These are phyloP conservation scores for Venturia asperata DNA, from an alignment of 2,329 filamentous ascomycete genomes.

Conservation along the genomic window DNA sequence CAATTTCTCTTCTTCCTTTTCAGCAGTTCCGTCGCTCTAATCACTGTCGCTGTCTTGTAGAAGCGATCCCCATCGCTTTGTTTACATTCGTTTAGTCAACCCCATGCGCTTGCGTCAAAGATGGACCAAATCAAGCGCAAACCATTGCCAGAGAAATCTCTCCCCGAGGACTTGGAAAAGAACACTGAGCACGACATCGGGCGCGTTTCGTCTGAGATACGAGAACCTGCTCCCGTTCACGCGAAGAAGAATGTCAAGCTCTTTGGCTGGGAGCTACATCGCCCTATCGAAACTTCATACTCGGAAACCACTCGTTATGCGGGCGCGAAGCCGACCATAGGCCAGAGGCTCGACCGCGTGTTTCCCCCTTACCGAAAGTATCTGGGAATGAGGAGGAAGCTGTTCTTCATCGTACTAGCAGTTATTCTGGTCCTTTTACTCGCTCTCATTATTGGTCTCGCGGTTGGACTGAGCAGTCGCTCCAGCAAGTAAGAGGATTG, in stretches of 20 bases:
- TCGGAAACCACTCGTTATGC: neutral
- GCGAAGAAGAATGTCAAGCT: neutral
- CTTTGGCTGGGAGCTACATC: constrained; percentile 7
- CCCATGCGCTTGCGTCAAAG: neutral
- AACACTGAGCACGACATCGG: neutral
- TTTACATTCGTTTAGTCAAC: neutral
- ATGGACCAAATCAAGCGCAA: constrained; percentile 7
- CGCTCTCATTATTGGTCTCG: constrained; percentile 18
- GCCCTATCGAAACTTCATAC: neutral
- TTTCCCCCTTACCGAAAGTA: constrained; percentile 9
- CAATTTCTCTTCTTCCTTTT: neutral
- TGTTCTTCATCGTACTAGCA: constrained; percentile 13
- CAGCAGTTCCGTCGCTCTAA: neutral
- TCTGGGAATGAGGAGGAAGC: constrained; percentile 10
- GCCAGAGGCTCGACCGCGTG: neutral
- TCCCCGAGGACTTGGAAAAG: neutral
- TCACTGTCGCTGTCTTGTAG: neutral
- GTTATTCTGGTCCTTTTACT: constrained; percentile 13
- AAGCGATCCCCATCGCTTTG: neutral
- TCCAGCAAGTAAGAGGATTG: constrained; percentile 11
- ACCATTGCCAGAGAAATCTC: neutral
- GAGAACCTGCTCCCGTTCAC: neutral
- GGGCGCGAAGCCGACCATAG: neutral
- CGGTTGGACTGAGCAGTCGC: constrained; percentile 15
- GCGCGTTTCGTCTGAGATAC: neutral